Conservation (phyloP, 2,329 filamentous ascomycete species). For the Davidsoniella eucalypti region DNA sequence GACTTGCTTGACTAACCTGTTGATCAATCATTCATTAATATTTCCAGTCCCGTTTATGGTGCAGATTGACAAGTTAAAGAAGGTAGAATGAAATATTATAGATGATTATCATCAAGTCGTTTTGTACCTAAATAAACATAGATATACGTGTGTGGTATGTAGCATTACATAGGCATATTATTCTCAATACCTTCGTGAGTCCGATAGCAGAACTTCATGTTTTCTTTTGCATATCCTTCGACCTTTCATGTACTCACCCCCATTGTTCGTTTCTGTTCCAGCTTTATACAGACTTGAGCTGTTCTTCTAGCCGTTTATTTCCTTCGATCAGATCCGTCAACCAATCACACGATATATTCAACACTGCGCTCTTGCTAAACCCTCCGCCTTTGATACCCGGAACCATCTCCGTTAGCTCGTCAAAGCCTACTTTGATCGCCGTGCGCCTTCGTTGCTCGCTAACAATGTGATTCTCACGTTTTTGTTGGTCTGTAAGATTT, state of each 20-base stretch:
- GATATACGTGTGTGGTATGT: background rate
- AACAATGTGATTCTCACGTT: constrained; percentile 70
- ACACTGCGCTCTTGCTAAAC: constrained; percentile 68
- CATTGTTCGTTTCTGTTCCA: background rate
- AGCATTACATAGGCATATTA: background rate
- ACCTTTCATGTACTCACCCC: background rate
- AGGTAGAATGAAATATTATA: no score
- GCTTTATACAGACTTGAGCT: background rate
- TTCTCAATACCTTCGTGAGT: background rate
- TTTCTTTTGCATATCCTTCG: no score
- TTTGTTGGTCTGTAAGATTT: constrained; percentile 68
- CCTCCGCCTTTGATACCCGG: constrained; percentile 58
- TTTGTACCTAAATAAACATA: no score
- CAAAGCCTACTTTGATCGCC: constrained; percentile 66
- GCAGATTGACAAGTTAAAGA: no score
- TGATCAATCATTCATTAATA: no score
- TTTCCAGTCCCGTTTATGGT: no score
- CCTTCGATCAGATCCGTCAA: constrained; percentile 55
- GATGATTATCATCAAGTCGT: no score
- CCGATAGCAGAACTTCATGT: background rate
- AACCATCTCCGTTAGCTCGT: constrained; percentile 61
- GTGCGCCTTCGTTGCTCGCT: constrained; percentile 78
- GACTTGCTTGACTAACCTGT: no score
- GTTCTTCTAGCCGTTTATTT: constrained; percentile 40
- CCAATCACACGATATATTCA: constrained; percentile 62